Conservation (phyloP, 2,329 filamentous ascomycete species). For the Bretziella fagacearum region DNA sequence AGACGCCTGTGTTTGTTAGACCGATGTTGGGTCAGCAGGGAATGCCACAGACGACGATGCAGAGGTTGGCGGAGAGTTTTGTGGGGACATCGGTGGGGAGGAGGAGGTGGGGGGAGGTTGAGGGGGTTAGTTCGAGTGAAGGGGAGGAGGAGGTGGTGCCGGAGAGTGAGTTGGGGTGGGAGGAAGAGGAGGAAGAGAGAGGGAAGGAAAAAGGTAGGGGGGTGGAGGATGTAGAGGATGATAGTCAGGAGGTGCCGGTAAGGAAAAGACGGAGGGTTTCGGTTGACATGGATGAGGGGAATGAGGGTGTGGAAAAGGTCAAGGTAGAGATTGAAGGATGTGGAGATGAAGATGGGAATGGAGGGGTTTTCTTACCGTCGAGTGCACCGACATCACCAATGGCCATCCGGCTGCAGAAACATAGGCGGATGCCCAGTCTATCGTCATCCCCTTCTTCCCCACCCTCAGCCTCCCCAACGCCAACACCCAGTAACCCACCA, state of each 20-base stretch:
- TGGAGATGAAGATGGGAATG: background rate
- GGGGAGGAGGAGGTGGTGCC: background rate
- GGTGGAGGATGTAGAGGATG: constrained; percentile 18
- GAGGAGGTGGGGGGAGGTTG: background rate
- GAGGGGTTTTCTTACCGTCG: no score
- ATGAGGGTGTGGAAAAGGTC: background rate
- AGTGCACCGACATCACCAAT: no score
- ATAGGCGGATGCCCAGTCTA: no score
- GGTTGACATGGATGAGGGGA: background rate
- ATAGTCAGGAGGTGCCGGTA: constrained; percentile 13
- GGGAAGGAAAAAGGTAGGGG: background rate
- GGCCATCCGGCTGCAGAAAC: no score
- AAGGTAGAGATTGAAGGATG: background rate
- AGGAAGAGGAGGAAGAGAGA: background rate
- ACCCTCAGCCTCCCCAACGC: background rate
- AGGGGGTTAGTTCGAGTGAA: background rate
- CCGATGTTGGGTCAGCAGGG: no score
- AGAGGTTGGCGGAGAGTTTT: no score
- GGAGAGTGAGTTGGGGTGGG: background rate
- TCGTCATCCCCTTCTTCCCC: no score
- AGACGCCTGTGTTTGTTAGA: no score
- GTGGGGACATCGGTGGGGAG: no score
- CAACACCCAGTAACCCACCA: background rate
- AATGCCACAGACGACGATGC: no score
- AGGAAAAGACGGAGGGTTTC: constrained; percentile 6